phyloP scores from a whole-genome alignment of 2,329 filamentous ascomycete species.

The Chaetoscypha palmicola region DNA sequence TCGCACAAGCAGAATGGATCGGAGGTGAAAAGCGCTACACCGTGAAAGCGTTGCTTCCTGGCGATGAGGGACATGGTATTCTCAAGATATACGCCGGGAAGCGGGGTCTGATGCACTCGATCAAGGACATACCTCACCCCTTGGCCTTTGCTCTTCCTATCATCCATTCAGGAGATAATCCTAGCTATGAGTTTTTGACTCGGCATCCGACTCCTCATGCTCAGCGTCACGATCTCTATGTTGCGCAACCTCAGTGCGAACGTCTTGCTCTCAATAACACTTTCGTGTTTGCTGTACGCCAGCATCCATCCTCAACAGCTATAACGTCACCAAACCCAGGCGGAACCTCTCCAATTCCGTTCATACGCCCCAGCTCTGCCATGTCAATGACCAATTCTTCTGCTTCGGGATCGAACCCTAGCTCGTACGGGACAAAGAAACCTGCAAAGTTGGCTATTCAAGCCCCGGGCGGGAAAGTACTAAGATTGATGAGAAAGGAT shows the following conservation, averaged over 20 bases:
- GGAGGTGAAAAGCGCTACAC: constrained; percentile 84
- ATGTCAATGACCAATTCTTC: constrained; percentile 58
- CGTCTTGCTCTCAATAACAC: constrained; percentile 90
- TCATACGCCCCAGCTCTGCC: constrained; percentile 52
- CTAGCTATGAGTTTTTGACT: constrained; percentile 85
- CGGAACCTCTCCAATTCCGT: constrained; percentile 48
- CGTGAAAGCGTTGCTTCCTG: constrained; percentile 83
- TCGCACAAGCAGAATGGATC: constrained; percentile 90
- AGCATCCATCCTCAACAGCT: constrained; percentile 66
- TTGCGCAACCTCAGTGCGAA: constrained; percentile 90
- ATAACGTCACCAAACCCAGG: constrained; percentile 33
- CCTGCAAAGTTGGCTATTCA: constrained; percentile 95
- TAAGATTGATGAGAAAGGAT: constrained; percentile 76
- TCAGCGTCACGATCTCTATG: constrained; percentile 94
- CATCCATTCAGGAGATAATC: constrained; percentile 85
- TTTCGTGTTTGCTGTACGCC: constrained; percentile 91
- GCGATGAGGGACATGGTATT: constrained; percentile 81
- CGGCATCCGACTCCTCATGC: constrained; percentile 95
- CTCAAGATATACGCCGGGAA: constrained; percentile 92
- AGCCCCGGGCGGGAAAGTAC: constrained; percentile 87
- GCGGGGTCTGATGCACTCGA: constrained; percentile 92
- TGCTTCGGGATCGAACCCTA: constrained; percentile 50
- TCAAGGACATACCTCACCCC: constrained; percentile 91
- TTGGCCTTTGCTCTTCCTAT: constrained; percentile 86
- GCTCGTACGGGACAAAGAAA: constrained; percentile 59